A percentile compares a stretch with the other conserved stretches of the same genome.
phyloP scores from a whole-genome alignment of 106 monocot species.

The Allium sativum region DNA sequence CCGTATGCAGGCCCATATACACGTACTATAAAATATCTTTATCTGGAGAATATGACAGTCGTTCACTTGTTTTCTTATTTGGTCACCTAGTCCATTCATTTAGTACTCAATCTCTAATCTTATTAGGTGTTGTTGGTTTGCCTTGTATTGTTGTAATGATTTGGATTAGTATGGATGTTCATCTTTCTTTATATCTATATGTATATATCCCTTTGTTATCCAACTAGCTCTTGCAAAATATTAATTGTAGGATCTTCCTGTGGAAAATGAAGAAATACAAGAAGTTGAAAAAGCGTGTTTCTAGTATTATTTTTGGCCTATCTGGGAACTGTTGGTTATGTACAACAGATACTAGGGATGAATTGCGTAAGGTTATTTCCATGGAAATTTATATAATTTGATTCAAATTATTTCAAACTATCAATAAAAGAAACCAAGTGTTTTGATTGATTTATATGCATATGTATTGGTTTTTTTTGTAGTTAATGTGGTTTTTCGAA shows the following conservation, averaged over 20 bases:
- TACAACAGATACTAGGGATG: conserved; percentile 75
- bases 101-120: conserved; percentile 67
- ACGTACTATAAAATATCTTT: too few relatives aligned
- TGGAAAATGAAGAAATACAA: conserved; percentile 48
- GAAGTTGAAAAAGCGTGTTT: conserved; percentile 54
- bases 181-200: too few relatives aligned
- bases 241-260: conserved; percentile 72
- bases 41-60: too few relatives aligned
- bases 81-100: conserved; percentile 55
- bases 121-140: conserved; percentile 76
- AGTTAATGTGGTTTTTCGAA: conserved; percentile 95
- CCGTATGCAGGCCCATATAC: too few relatives aligned
- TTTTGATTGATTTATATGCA: neutral
- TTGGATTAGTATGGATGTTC: conserved; percentile 52
- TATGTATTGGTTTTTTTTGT: conserved; percentile 12
- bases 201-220: neutral
- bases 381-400: neutral
- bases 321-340: conserved; percentile 86
- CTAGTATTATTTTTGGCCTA: conserved; percentile 59
- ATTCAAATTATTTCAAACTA: too few relatives aligned
- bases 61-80: too few relatives aligned
- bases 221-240: too few relatives aligned
- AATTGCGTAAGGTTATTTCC: conserved; percentile 68
- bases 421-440: too few relatives aligned
- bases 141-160: conserved; percentile 82